These are phyloP conservation scores for Mucor mucedo DNA, from an alignment of 371 early-diverging fungal genomes.

Conservation along the genomic window DNA sequence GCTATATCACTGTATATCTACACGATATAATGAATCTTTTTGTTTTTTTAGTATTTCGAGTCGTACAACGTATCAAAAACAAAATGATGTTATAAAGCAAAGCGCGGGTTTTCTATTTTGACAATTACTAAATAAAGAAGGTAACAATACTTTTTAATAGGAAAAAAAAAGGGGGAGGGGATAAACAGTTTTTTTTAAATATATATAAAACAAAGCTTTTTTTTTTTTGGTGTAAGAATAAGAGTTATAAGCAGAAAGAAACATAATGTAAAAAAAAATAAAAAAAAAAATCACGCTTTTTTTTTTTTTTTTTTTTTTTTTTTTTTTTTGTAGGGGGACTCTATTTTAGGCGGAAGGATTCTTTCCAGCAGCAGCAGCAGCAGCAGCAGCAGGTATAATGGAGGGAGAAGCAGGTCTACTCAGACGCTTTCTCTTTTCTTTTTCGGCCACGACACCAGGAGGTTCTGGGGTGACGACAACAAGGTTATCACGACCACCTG, in stretches of 20 bases:
- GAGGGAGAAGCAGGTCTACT: slow-evolving; percentile 31
- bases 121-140: slow-evolving; percentile 4
- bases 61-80: too few relatives aligned
- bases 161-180: not conserved
- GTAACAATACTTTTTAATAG: not conserved
- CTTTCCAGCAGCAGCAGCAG: not conserved
- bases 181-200: not conserved
- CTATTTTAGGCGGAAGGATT: slow-evolving; percentile 10
- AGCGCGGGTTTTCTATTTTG: not conserved
- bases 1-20: too few relatives aligned
- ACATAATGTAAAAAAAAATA: not conserved
- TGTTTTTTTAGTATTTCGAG: too few relatives aligned
- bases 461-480: slow-evolving; percentile 51
- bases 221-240: not conserved
- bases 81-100: too few relatives aligned
- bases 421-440: slow-evolving; percentile 39
- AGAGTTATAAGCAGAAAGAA: not conserved
- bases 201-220: not conserved
- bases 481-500: slow-evolving; percentile 33
- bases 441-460: slow-evolving; percentile 53
- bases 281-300: not conserved
- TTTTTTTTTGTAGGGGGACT: not conserved
- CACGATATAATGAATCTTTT: too few relatives aligned
- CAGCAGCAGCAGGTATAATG: slow-evolving; percentile 2
- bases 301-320: not conserved